phyloP scores from a whole-genome alignment of 1,284 basidiomycete species.

The Leccinum cinnamomeum region DNA sequence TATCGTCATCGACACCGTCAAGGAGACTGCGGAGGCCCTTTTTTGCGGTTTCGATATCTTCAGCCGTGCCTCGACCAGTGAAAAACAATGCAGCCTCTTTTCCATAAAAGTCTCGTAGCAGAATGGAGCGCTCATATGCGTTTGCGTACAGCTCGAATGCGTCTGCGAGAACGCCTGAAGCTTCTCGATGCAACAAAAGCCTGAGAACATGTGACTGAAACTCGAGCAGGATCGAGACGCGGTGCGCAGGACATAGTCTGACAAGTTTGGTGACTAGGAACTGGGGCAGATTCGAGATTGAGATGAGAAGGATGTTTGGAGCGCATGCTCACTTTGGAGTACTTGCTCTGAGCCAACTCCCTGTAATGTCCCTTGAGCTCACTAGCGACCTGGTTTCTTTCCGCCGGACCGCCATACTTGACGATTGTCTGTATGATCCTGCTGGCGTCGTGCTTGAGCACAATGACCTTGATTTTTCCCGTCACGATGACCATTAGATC shows the following conservation, averaged over 20 bases:
- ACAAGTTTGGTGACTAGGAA: conserved; percentile 86
- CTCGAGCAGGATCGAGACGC: conserved; percentile 70
- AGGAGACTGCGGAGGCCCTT: conserved; percentile 68
- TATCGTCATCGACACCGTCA: conserved; percentile 61
- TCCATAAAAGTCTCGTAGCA: conserved; percentile 86
- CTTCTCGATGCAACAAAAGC: conserved; percentile 80
- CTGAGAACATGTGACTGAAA: conserved; percentile 73
- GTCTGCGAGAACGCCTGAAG: conserved; percentile 79
- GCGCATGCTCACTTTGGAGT: conserved; percentile 68
- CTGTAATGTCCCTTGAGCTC: conserved; percentile 81
- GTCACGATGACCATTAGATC: conserved; percentile 73
- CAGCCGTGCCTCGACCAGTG: conserved; percentile 50
- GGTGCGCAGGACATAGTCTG: conserved; percentile 71
- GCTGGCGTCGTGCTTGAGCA: conserved; percentile 88
- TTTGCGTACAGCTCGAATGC: conserved; percentile 85
- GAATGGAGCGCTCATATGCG: conserved; percentile 74
- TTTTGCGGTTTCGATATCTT: conserved; percentile 62
- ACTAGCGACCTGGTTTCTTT: conserved; percentile 74
- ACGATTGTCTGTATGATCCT: conserved; percentile 85
- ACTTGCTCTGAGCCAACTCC: conserved; percentile 80
- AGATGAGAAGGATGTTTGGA: background rate
- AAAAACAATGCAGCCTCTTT: conserved; percentile 80
- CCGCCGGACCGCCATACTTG: conserved; percentile 77
- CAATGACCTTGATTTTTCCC: conserved; percentile 80
- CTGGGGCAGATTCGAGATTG: conserved; percentile 38